Evolutionary conservation across 75 land plant genomes (phyloP), one percentile per base, ranked within the genome.

Genomic region (Ceratopteris richardii): DNA sequence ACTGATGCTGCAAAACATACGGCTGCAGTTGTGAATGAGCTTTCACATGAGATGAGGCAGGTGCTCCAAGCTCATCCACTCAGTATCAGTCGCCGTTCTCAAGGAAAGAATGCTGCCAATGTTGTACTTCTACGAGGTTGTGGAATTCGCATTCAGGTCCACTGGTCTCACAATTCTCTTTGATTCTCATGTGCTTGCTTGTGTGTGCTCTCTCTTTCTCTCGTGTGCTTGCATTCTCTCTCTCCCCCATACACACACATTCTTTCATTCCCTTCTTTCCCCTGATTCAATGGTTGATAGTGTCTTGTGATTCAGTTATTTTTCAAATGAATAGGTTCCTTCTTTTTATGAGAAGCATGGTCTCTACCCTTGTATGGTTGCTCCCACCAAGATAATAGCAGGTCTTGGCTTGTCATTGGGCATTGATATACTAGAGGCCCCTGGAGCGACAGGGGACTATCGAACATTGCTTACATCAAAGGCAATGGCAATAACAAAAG

Each of bases 401-500:
- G 99, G 99, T 1, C 61, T 94, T 21, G 99, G 99, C 21, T 56
- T 90, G 36, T 94, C 99, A 24, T 76, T 94, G 33, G 96, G 80
- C n/a, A 83, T 94, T 56, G 99, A 89, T 82, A 94, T 94, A 61
- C 79, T 94, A 7, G 88, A 89, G 60, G 96, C 99, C 37, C 88
- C 99, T 39, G 96, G 99, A 62, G 95, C 99, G 40, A 94, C 99
- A 20, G 99, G 99, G 30, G 99, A 94, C 54, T 94, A 94, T 60
- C 74, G 96, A 28, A 90, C 99, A 0, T 78, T 90, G 7, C 65
- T 94, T 64, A 94, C 96, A 44, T 83, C 84, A 31, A 94, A 94
- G 73, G 99, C 90, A 61, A 77, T 57, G 48, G 87, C 91, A 31
- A 94, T 94, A 56, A 83, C 96, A 37, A 83, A 71, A 20, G 96